A percentile compares a stretch with the other conserved stretches of the same genome.
Conservation (phyloP, 129 eudicot genomes). For the Heracleum sosnowskyi region DNA sequence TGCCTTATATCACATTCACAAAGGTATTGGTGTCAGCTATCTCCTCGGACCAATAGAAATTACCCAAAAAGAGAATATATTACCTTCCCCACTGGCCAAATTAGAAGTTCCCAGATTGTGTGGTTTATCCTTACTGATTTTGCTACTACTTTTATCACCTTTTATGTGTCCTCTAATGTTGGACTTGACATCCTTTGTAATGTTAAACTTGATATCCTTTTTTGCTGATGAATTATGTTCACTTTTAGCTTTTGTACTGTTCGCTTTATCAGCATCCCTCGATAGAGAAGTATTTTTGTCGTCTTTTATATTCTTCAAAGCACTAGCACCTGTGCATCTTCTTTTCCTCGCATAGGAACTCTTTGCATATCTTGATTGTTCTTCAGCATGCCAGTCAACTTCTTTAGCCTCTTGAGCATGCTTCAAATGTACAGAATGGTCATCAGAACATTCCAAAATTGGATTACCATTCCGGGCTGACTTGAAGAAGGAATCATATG, state of each 20-base stretch:
- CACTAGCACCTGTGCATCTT: constrained; percentile 20
- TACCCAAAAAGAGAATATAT: neutral
- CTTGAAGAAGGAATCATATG: constrained; percentile 46
- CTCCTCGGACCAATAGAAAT: constrained; percentile 8
- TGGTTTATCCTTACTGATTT: constrained; percentile 18
- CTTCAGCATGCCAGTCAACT: constrained; percentile 28
- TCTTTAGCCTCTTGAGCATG: constrained; percentile 24
- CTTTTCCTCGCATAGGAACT: constrained; percentile 33
- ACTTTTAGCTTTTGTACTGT: constrained; percentile 25
- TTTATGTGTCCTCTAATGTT: constrained; percentile 8
- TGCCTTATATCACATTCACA: constrained; percentile 3
- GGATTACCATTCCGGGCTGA: constrained; percentile 14
- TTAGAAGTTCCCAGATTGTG: constrained; percentile 14
- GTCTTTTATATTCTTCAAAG: neutral
- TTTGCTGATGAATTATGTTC: constrained; percentile 18
- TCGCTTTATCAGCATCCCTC: constrained; percentile 21
- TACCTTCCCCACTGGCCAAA: constrained; percentile 9
- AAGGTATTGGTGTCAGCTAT: constrained; percentile 3
- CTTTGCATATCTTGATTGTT: constrained; percentile 15
- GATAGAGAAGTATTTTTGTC: constrained; percentile 9
- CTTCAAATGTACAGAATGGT: constrained; percentile 20
- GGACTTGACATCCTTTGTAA: constrained; percentile 18
- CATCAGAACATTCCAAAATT: constrained; percentile 17
- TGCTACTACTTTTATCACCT: constrained; percentile 17
- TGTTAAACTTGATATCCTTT: constrained; percentile 24